Base-by-base conservation (phyloP, 257 asterid genomes). In the Forsythia viridissima region DNA sequence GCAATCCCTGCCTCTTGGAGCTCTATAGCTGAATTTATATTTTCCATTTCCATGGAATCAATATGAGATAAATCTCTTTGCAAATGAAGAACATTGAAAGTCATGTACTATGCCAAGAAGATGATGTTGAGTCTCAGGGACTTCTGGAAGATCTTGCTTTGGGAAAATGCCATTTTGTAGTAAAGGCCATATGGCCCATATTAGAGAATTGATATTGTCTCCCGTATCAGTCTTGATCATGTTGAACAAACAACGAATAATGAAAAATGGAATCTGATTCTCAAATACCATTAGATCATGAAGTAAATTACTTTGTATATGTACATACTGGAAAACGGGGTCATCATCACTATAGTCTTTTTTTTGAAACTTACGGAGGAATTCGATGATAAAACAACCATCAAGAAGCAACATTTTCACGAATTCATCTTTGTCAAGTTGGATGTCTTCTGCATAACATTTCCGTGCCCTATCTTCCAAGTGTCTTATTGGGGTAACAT, bases 101-200 rank as follows among this genome's bases (percentile, higher is more conserved):
- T 78, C 71, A 11, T 78, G 81, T 41, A 71, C 18, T 2, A 78
- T 42, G 30, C 81, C 81, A 8, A 59, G 61, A 57, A 78, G 71
- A 71, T 78, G 81, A 20, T 71, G 71, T 3, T 16, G 42, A 6
- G 20, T 71, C 42, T 10, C 10, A 11, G 21, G 18, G 8, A 72
- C 63, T 59, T 65, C 8, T 15, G 77, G 63, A 0, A 6, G 20
- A 0, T 42, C 3, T 8, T 38, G 13, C 41, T 46, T 46, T 20
- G 4, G 51, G 3, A 78, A 41, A 42, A 68, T 37, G 40, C 70
- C 59, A 48, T 51, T 52, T 3, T 12, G 6, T 4, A 20, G 41
- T 7, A 71, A 59, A 3, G 39, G 18, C 40, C 61, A 11, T 24
- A 48, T 38, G 2, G 39, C 10, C 40, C 61, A 11, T 24, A 48